A percentile compares a stretch with the other conserved stretches of the same genome.
Evolutionary conservation across 805 yeast species (phyloP).

Genomic region (Kodamaea fukazawae): DNA sequence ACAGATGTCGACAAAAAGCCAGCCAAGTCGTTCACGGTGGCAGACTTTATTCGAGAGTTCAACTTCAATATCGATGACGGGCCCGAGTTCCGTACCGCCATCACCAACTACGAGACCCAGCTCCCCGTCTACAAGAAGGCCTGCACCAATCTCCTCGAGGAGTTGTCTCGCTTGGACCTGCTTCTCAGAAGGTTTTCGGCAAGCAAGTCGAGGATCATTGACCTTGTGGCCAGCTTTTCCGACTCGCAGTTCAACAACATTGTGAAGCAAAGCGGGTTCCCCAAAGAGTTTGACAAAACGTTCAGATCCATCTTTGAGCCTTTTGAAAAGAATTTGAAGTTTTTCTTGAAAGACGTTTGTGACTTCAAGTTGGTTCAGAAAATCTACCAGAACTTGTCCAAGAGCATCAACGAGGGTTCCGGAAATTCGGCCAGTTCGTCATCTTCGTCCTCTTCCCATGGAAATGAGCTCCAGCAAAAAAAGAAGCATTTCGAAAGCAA

Average conservation of each 20-base stretch:
- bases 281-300: conserved; percentile 23
- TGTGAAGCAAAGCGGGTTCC: conserved; percentile 22
- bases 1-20: conserved; percentile 6
- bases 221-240: conserved; percentile 19
- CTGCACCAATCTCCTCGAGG: conserved; percentile 27
- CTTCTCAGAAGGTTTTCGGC: conserved; percentile 18
- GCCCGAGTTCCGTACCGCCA: conserved; percentile 38
- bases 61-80: conserved; percentile 41
- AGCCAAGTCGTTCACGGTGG: conserved; percentile 6
- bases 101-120: conserved; percentile 29
- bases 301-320: conserved; percentile 30
- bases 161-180: conserved; percentile 29
- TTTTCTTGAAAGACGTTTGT: conserved; percentile 28
- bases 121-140: conserved; percentile 28
- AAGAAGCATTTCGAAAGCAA: conserved; percentile 37
- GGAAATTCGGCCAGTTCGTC: conserved; percentile 4
- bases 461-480: conserved; percentile 22
- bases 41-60: conserved; percentile 29
- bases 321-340: conserved; percentile 29
- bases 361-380: conserved; percentile 27
- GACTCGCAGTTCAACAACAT: conserved; percentile 24
- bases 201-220: conserved; percentile 22
- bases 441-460: conserved; percentile 3
- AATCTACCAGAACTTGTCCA: conserved; percentile 16
- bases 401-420: conserved; percentile 1